phyloP scores from a whole-genome alignment of 2,329 filamentous ascomycete genomes.

The Metarhizium brunneum region DNA sequence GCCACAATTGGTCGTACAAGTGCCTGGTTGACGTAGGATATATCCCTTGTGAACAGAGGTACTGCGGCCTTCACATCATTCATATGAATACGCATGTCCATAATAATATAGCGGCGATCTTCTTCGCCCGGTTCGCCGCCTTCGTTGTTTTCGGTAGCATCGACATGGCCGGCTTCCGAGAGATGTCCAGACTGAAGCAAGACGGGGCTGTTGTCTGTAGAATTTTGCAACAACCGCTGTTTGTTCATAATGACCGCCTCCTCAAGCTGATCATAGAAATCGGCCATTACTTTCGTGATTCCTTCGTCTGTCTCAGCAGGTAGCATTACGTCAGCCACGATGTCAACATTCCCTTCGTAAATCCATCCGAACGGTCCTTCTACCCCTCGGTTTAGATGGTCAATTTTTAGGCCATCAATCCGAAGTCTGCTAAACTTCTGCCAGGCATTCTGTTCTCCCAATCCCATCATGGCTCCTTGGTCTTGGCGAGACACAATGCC shows the following conservation, averaged over 20 bases:
- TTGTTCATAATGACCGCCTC: conserved; percentile 78
- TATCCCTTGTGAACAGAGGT: conserved; percentile 81
- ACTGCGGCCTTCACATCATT: conserved; percentile 92
- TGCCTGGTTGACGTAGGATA: conserved; percentile 94
- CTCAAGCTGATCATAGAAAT: conserved; percentile 94
- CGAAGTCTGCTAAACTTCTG: conserved; percentile 91
- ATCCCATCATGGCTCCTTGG: conserved; percentile 41
- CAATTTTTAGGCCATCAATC: conserved; percentile 89
- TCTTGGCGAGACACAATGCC: conserved; percentile 57
- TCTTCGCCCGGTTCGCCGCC: conserved; percentile 30
- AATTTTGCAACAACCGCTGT: conserved; percentile 49
- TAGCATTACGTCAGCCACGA: conserved; percentile 91
- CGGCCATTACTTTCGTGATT: conserved; percentile 88
- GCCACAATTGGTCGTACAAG: conserved; percentile 93
- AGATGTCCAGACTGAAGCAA: conserved; percentile 23
- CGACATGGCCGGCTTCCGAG: conserved; percentile 16
- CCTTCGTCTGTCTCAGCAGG: conserved; percentile 81
- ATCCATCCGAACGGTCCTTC: conserved; percentile 97
- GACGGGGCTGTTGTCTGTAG: conserved; percentile 17
- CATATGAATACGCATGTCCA: conserved; percentile 89
- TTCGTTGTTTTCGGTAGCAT: conserved; percentile 4
- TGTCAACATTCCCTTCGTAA: conserved; percentile 92
- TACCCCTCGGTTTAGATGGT: conserved; percentile 89
- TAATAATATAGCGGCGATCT: conserved; percentile 73
- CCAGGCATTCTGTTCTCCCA: conserved; percentile 66